phyloP scores from a whole-genome alignment of 2,329 filamentous ascomycete genomes.

The Ascosphaera pollenicola region DNA sequence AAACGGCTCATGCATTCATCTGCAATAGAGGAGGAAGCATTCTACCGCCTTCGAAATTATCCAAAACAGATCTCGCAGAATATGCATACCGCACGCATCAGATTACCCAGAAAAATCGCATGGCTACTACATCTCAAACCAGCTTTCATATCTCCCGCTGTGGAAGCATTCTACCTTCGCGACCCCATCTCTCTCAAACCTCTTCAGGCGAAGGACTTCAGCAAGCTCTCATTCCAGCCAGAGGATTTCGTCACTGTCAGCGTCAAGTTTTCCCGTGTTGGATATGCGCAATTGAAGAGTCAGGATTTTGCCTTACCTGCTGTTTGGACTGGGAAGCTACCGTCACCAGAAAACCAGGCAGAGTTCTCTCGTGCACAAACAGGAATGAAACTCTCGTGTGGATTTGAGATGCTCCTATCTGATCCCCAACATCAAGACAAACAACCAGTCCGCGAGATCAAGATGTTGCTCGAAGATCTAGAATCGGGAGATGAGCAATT shows the following conservation, averaged over 20 bases:
- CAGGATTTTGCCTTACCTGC: conserved; percentile 54
- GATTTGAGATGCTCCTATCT: conserved; percentile 67
- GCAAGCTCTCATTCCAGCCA: conserved; percentile 44
- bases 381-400: conserved; percentile 77
- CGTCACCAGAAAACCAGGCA: conserved; percentile 22
- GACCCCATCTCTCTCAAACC: conserved; percentile 56
- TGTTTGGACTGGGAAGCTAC: conserved; percentile 27
- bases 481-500: conserved; percentile 47
- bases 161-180: conserved; percentile 81
- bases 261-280: conserved; percentile 63
- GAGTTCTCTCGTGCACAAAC: conserved; percentile 31
- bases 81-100: conserved; percentile 52
- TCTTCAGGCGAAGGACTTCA: conserved; percentile 34
- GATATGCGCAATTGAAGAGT: conserved; percentile 75
- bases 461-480: conserved; percentile 53
- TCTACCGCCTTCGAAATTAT: conserved; percentile 70
- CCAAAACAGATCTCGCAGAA: conserved; percentile 52
- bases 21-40: conserved; percentile 67
- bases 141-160: conserved; percentile 55
- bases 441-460: conserved; percentile 49
- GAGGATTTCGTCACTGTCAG: conserved; percentile 60
- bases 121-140: conserved; percentile 56
- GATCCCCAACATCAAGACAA: conserved; percentile 47
- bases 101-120: conserved; percentile 62
- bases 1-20: conserved; percentile 45